Evolutionary conservation across 495 filamentous ascomycete species (phyloP).

Genomic region (Chaetomium fimeti): DNA sequence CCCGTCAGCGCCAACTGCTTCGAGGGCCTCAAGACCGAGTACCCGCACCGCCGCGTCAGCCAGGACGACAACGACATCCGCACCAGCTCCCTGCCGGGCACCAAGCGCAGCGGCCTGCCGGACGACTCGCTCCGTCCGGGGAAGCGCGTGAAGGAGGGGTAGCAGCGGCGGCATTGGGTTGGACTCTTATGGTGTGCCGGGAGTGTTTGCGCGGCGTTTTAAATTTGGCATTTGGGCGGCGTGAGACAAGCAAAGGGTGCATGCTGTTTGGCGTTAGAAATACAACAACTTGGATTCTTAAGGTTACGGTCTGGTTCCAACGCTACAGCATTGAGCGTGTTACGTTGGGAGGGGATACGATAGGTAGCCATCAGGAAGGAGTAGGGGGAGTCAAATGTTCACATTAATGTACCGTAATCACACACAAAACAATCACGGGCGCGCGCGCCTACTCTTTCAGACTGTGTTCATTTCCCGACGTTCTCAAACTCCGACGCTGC

Average conservation of each 20-base stretch:
- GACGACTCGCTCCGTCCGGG: conserved; percentile 72
- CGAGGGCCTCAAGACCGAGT: conserved; percentile 79
- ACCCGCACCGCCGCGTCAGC: conserved; percentile 84
- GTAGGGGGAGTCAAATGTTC: too few species aligned
- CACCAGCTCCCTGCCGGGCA: conserved; percentile 82
- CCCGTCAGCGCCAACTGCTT: conserved; percentile 79
- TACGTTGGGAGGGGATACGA: too few species aligned
- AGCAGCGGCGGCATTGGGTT: not conserved
- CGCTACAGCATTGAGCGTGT: too few species aligned
- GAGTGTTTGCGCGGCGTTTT: not conserved
- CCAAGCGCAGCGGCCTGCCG: conserved; percentile 82
- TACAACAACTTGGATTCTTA: too few species aligned
- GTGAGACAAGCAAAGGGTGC: too few species aligned
- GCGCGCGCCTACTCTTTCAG: not conserved
- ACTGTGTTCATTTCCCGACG: conserved; percentile 4
- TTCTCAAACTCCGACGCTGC: conserved; percentile 16
- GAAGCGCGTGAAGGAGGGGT: conserved; percentile 66
- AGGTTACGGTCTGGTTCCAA: too few species aligned
- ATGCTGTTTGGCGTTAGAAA: too few species aligned
- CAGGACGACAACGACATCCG: conserved; percentile 94
- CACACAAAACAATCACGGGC: not conserved
- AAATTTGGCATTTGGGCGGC: too few species aligned
- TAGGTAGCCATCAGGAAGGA: too few species aligned
- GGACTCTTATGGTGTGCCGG: too few species aligned
- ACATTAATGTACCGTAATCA: not conserved